Base-by-base conservation (phyloP, 2,329 filamentous ascomycete species). In the Cryphonectria radicalis region DNA sequence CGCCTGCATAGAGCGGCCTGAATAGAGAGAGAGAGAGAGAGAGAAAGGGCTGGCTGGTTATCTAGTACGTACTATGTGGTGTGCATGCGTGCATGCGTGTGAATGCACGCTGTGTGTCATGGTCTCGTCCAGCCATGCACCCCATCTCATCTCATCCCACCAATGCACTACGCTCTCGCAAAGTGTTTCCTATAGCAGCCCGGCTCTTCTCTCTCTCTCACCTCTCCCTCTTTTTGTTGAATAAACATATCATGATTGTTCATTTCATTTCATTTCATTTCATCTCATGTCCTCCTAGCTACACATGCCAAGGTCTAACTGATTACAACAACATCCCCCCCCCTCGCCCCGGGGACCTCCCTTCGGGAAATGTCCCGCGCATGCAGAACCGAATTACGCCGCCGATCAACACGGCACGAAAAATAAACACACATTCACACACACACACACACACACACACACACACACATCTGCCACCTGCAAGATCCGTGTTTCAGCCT, bases 401-500 rank as follows among this genome's bases (percentile, higher is more conserved):
- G 55, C 11, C 55, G 55, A 32, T 28, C 53, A 50, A n/a, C 55
- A 59, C 25, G 55, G 25, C 25, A 59, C 55, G 55, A 59, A 19
- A 32, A 59, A 32, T 8, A 32, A 59, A 28, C 53, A 46, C 53
- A 46, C 14, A 46, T 19, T 19, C 6, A 22, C 22, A 50, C 46
- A 22, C 46, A 50, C 43, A 43, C 42, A 46, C 43, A 46, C 43
- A 46, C 43, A 19, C 43, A 46, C 32, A 40, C 17, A 63, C 10
- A 25, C 28, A 43, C 43, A 46, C 43, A 17, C 17, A 43, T 63
- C 37, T 63, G 46, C 42, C 53, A 32, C 46, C 25, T 32, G 55
- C 55, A 59, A 59, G 25, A 32, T 57, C 25, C 28, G 28, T 59
- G 55, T 59, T 59, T 59, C 55, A 59, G 55, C 55, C 55, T 32